A percentile compares a stretch with the other conserved stretches of the same genome.
These are phyloP conservation scores for Calonectria pseudoturangicola DNA, from an alignment of 2,329 filamentous ascomycete species.

Conservation along the genomic window DNA sequence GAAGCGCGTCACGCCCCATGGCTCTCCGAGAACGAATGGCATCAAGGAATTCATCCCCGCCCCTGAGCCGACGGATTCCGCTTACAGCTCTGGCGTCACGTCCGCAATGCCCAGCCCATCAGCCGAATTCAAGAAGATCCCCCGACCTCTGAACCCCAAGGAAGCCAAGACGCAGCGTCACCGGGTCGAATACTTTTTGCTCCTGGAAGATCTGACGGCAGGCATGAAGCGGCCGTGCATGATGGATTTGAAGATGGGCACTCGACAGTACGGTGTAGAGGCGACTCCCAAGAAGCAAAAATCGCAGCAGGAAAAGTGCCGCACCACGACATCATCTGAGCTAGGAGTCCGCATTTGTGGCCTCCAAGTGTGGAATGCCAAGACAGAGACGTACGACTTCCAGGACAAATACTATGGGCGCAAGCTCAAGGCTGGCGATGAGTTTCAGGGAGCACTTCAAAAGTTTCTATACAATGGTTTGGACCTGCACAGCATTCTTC, in stretches of 20 bases:
- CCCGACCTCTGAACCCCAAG: conserved; percentile 83
- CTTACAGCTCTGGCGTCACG: conserved; percentile 55
- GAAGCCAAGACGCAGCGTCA: conserved; percentile 80
- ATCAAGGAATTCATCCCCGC: conserved; percentile 32
- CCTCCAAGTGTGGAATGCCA: conserved; percentile 95
- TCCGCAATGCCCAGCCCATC: conserved; percentile 63
- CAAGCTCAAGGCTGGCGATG: conserved; percentile 87
- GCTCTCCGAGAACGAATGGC: conserved; percentile 41
- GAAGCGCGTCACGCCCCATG: conserved; percentile 5
- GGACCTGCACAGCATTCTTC: conserved; percentile 84
- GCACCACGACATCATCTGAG: conserved; percentile 91
- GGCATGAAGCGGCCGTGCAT: conserved; percentile 98
- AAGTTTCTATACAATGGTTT: conserved; percentile 94
- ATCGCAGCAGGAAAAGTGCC: conserved; percentile 94
- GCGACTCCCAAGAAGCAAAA: conserved; percentile 93
- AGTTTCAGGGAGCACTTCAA: conserved; percentile 92
- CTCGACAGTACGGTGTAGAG: conserved; percentile 95
- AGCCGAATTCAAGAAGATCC: conserved; percentile 64
- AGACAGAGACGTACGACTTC: conserved; percentile 90
- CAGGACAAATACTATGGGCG: conserved; percentile 99
- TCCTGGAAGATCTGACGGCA: conserved; percentile 95
- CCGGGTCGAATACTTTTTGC: conserved; percentile 92
- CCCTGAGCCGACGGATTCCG: conserved; percentile 58
- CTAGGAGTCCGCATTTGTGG: conserved; percentile 96
- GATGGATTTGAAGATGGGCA: conserved; percentile 99